Evolutionary conservation across 2,329 filamentous ascomycete genomes (phyloP), one percentile per base, ranked within the genome.

Genomic region (Epichloe elymi): DNA sequence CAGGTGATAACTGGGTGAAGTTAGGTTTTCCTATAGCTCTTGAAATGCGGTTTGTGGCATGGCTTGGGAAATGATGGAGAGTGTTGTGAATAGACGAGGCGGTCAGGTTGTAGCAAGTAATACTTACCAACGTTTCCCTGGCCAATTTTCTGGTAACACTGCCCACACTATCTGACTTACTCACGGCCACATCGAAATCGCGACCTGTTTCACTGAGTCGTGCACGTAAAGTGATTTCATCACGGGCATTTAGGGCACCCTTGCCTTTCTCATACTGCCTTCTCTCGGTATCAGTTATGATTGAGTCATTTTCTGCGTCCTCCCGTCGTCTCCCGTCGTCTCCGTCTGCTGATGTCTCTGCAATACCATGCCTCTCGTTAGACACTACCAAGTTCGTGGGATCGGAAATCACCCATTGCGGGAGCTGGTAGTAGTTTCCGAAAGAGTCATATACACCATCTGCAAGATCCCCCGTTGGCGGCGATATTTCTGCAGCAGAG

Each of bases 401-500:
- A 59, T 88, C 82, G 48, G 76, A 75, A 7, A 88, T 80, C 48
- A 88, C 75, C 64, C 80, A 80, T 61, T 82, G 77, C 0, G 85
- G 82, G 10, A 90, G 63, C 6, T 77, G 70, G 61, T 91, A 91
- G 52, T 83, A 76, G 53, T 80, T 82, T 1, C 86, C 86, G 47
- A 82, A 71, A 38, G 79, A 68, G 62, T 90, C 86, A 59, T 88
- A 91, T 17, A 75, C 82, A 10, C 85, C 85, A 51, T 86, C 79
- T 39, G 79, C 78, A 19, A 90, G 66, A 59, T 88, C 76, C 0
- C 86, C 86, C 0, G 83, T 86, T 0, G 86, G 85, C 12, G 89
- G 67, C 0, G 84, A 88, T 35, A 90, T 76, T 23, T 83, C 88
- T 8, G 82, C 84, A 1, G 89, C 89, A 60, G 85, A 80, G 5